Evolutionary conservation across 2,329 filamentous ascomycete genomes (phyloP).

Genomic region (Fusarium tricinctum): DNA sequence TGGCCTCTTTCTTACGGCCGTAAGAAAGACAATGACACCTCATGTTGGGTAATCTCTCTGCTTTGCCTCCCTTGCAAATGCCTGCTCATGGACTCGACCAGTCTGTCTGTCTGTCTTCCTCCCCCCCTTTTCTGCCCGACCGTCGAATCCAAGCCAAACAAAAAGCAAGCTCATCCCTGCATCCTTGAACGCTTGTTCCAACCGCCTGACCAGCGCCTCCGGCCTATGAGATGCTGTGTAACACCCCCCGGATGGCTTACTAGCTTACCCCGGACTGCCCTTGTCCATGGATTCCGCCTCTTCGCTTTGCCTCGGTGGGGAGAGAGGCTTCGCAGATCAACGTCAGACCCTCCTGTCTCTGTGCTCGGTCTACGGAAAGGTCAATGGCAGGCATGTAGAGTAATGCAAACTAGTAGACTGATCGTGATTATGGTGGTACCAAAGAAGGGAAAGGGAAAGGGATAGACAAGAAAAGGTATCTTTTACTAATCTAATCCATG

Average conservation of each 20-base stretch:
- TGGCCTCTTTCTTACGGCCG: background rate
- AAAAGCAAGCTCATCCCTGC: constrained; percentile 32
- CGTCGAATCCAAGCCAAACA: constrained; percentile 35
- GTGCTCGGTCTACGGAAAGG: constrained; percentile 41
- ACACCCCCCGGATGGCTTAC: constrained; percentile 45
- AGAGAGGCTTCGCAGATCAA: background rate
- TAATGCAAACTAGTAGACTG: background rate
- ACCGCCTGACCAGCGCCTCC: constrained; percentile 46
- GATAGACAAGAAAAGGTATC: background rate
- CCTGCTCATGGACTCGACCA: constrained; percentile 12
- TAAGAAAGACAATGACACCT: constrained; percentile 8
- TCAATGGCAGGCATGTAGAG: constrained; percentile 16
- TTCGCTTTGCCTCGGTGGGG: constrained; percentile 13
- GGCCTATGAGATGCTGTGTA: constrained; percentile 39
- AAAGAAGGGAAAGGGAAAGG: too few species aligned
- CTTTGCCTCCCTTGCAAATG: constrained; percentile 19
- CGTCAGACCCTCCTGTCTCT: background rate
- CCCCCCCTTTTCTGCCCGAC: constrained; percentile 42
- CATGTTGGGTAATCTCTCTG: constrained; percentile 4
- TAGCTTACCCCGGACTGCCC: constrained; percentile 46
- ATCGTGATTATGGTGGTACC: too few species aligned
- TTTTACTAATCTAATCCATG: background rate
- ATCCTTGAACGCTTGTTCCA: constrained; percentile 48
- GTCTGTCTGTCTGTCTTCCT: background rate
- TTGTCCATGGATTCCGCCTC: constrained; percentile 20